Conservation (phyloP, 371 early-diverging fungal species). For the Mortierella sp. region DNA sequence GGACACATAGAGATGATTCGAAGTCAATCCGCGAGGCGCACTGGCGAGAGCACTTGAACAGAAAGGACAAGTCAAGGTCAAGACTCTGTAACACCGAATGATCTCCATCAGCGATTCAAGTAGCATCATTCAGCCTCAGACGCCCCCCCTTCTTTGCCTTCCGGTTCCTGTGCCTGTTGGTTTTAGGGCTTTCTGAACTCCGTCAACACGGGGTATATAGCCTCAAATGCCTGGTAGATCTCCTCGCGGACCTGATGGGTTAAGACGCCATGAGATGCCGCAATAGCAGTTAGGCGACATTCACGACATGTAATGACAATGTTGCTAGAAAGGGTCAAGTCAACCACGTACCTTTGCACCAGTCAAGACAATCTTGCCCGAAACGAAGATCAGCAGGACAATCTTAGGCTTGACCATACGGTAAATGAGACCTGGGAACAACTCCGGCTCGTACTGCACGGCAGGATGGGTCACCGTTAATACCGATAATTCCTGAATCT, state of each 20-base stretch:
- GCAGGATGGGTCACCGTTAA: not conserved
- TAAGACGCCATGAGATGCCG: not conserved
- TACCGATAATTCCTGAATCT: no score
- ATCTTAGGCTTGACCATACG: constrained; percentile 99
- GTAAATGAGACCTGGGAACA: constrained; percentile 99
- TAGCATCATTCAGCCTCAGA: no score
- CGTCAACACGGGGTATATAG: constrained; percentile 99
- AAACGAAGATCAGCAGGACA: constrained; percentile 99
- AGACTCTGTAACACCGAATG: not conserved
- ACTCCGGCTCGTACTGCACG: constrained; percentile 98
- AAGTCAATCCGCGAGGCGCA: no score
- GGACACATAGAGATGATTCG: no score
- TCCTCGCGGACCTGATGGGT: constrained; percentile 86
- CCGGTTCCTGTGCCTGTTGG: not conserved
- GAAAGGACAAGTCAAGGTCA: not conserved
- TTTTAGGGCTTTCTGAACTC: constrained; percentile 85
- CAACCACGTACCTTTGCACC: constrained; percentile 98
- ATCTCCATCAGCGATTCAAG: no score
- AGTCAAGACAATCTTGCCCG: constrained; percentile 99
- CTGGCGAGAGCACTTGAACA: not conserved
- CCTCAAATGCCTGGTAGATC: constrained; percentile 99
- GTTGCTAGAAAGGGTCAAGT: no score
- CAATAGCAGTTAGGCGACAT: no score
- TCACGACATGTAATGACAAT: no score
- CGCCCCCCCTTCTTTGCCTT: not conserved